Evolutionary conservation across 352 stramenopile species (phyloP).

Genomic region (Pythium pyrilobum): DNA sequence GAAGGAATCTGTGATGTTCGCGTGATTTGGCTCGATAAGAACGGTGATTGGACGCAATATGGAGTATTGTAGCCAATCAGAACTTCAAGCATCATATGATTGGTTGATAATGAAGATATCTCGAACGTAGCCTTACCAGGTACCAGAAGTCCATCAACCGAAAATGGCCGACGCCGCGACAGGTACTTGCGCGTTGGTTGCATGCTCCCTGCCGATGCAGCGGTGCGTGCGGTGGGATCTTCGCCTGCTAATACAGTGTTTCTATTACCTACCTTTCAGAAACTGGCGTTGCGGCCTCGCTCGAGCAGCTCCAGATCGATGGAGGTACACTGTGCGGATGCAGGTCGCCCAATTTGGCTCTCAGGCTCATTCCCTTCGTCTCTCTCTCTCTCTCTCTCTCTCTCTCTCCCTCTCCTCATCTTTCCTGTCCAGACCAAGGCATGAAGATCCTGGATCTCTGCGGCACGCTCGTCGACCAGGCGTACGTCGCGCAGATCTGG

Average conservation of each 20-base stretch:
- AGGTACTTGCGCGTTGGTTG: neutral
- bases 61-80: conserved; percentile 7
- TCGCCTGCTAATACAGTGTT: no score
- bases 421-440: neutral
- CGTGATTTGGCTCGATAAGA: conserved; percentile 8
- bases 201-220: no score
- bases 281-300: neutral
- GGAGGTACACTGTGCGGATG: neutral
- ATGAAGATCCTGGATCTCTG: conserved; percentile 40
- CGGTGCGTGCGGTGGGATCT: no score
- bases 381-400: neutral
- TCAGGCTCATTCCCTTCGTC: neutral
- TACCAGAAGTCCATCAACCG: no score
- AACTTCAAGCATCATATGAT: conserved; percentile 4
- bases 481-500: conserved; percentile 70
- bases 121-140: no score
- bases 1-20: conserved; percentile 1
- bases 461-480: conserved; percentile 58
- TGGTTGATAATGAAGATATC: neutral
- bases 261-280: conserved; percentile 1
- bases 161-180: conserved; percentile 8
- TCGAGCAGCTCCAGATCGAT: conserved; percentile 16
- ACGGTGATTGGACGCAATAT: conserved; percentile 7
- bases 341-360: neutral
- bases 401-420: neutral